Conservation (phyloP, 2,329 filamentous ascomycete species). For the Xylogone sp. region DNA sequence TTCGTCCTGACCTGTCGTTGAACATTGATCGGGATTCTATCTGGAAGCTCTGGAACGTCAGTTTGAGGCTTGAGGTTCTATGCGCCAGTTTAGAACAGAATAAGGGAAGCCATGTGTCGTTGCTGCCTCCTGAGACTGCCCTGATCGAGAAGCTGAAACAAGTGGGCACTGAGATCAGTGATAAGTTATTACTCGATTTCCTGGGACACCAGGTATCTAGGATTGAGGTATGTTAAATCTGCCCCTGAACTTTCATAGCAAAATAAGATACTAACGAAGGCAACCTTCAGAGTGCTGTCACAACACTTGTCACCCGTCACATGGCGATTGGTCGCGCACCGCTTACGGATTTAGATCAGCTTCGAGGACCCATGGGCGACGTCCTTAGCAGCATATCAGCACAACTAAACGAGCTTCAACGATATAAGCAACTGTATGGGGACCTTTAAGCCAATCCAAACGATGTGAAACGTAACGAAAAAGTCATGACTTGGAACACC, state of each 20-base stretch:
- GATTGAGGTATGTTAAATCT: constrained; percentile 68
- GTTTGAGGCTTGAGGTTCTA: constrained; percentile 85
- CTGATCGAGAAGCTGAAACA: constrained; percentile 71
- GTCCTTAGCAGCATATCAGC: constrained; percentile 60
- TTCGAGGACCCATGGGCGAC: constrained; percentile 73
- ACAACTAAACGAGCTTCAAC: constrained; percentile 61
- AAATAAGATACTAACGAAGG: constrained; percentile 14
- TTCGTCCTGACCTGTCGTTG: constrained; percentile 63
- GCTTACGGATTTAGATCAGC: constrained; percentile 62
- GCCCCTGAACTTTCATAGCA: background rate
- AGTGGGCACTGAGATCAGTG: constrained; percentile 79
- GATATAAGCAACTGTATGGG: constrained; percentile 53
- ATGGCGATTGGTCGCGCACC: constrained; percentile 66
- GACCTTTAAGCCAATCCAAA: background rate
- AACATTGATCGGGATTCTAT: constrained; percentile 71
- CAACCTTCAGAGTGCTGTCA: constrained; percentile 67
- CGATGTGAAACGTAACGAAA: too few species aligned
- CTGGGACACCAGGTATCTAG: constrained; percentile 93
- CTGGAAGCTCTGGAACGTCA: constrained; percentile 87
- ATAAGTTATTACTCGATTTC: constrained; percentile 82
- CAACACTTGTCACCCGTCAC: constrained; percentile 74
- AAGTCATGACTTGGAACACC: too few species aligned
- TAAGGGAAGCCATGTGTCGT: constrained; percentile 43
- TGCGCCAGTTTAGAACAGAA: constrained; percentile 82
- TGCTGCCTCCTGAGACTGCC: constrained; percentile 79